Conservation (phyloP, 352 stramenopile genomes). For the Phytophthora pseudosyringae region DNA sequence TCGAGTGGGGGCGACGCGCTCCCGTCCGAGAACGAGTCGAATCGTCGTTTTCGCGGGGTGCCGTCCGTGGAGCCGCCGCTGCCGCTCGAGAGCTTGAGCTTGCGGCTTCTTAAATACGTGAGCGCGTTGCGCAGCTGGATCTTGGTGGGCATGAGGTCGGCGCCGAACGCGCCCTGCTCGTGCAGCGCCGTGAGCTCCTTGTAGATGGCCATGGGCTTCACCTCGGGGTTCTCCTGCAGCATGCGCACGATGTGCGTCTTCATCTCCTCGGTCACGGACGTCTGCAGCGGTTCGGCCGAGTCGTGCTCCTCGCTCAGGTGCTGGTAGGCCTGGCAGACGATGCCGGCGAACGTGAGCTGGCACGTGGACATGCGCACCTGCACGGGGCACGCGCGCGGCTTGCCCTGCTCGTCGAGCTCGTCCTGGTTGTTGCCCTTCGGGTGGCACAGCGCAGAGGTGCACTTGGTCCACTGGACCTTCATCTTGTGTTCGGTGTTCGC, state of each 20-base stretch:
- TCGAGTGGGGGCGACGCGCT: conserved; percentile 62
- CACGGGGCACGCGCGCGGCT: conserved; percentile 61
- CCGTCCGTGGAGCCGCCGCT: conserved; percentile 12
- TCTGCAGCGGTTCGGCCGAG: conserved; percentile 75
- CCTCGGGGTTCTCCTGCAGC: conserved; percentile 63
- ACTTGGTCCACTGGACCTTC: conserved; percentile 88
- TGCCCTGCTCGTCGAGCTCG: conserved; percentile 35
- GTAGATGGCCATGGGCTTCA: conserved; percentile 84
- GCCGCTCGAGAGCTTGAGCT: conserved; percentile 51
- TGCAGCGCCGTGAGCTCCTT: conserved; percentile 70
- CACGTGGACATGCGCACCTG: conserved; percentile 86
- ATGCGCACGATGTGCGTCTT: conserved; percentile 76
- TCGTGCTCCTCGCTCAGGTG: conserved; percentile 81
- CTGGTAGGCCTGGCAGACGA: conserved; percentile 81
- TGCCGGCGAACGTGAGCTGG: conserved; percentile 73
- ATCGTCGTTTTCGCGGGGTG: conserved; percentile 50
- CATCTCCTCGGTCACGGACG: conserved; percentile 78
- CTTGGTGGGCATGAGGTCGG: conserved; percentile 83
- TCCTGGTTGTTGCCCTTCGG: conserved; percentile 56
- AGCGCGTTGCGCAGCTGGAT: conserved; percentile 83
- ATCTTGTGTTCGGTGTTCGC: conserved; percentile 77
- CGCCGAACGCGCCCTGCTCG: conserved; percentile 58
- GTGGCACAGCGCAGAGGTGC: conserved; percentile 79
- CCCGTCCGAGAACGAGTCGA: conserved; percentile 59
- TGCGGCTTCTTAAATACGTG: conserved; percentile 82